Evolutionary conservation across 2,329 filamentous ascomycete species (phyloP).

Genomic region (Trichoderma sp.): DNA sequence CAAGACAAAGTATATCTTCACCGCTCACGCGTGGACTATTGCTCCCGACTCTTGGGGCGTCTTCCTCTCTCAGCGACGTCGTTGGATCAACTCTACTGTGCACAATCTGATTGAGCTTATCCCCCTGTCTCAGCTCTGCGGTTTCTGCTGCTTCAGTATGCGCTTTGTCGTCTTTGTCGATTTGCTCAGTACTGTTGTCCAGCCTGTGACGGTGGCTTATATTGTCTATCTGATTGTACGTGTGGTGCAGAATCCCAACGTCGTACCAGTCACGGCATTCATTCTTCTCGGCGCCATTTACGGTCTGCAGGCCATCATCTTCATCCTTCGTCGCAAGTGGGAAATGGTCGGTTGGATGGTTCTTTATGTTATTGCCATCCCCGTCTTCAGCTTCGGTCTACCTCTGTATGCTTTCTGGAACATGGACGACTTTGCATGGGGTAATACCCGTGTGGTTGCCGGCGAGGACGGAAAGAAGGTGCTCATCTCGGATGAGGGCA

Average conservation of each 20-base stretch:
- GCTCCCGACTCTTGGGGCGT: conserved; percentile 91
- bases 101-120: conserved; percentile 97
- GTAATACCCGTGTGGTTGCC: conserved; percentile 95
- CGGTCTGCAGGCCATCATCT: conserved; percentile 94
- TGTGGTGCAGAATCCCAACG: conserved; percentile 56
- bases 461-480: conserved; percentile 92
- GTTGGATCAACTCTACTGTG: conserved; percentile 99
- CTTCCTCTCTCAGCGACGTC: conserved; percentile 95
- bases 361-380: conserved; percentile 86
- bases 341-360: conserved; percentile 99
- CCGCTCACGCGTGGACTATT: conserved; percentile 93
- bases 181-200: conserved; percentile 84
- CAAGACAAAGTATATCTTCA: conserved; percentile 97
- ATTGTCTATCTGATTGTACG: conserved; percentile 84
- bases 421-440: conserved; percentile 99
- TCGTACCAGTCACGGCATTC: conserved; percentile 81
- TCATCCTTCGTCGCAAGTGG: conserved; percentile 95
- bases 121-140: conserved; percentile 87
- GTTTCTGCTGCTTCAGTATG: conserved; percentile 99
- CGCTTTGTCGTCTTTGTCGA: conserved; percentile 96
- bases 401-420: conserved; percentile 97
- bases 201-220: conserved; percentile 87
- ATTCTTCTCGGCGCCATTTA: conserved; percentile 93
- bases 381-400: conserved; percentile 84
- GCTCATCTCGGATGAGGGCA: conserved; percentile 93